These are phyloP conservation scores for Aspergillus transmontanensis DNA, from an alignment of 2,329 filamentous ascomycete species.

Conservation along the genomic window DNA sequence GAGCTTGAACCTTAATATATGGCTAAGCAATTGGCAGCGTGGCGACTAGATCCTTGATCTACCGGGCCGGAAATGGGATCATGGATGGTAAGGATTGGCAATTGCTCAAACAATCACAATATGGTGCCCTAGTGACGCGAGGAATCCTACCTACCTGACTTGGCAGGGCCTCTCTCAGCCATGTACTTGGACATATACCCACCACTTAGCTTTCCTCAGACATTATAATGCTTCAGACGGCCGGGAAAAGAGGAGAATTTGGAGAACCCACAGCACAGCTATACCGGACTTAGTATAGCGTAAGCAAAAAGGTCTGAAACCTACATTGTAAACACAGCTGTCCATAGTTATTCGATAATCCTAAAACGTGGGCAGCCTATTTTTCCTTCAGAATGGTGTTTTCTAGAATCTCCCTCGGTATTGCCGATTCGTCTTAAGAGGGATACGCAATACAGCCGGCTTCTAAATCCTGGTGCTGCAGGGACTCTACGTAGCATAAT, in stretches of 20 bases:
- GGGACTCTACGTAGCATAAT: neutral
- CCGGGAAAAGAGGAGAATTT: neutral
- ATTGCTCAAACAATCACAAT: neutral
- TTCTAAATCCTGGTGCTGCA: neutral
- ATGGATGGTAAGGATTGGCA: neutral
- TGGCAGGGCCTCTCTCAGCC: neutral
- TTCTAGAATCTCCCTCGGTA: neutral
- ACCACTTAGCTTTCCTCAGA: neutral
- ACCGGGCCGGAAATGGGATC: neutral
- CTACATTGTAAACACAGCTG: neutral
- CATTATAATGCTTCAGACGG: neutral
- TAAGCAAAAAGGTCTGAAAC: neutral
- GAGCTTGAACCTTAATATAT: neutral
- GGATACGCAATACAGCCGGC: neutral
- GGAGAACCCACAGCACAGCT: neutral
- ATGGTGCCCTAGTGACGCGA: neutral
- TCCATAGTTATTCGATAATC: neutral
- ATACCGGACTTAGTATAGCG: neutral
- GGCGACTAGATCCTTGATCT: conserved; percentile 5
- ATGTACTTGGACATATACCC: neutral
- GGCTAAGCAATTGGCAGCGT: neutral
- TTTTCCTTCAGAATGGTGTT: neutral
- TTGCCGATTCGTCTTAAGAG: neutral
- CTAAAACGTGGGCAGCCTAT: neutral
- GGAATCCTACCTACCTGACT: neutral